These are phyloP conservation scores for Trichoderma asperellum DNA, from an alignment of 2,329 filamentous ascomycete genomes.

Conservation along the genomic window DNA sequence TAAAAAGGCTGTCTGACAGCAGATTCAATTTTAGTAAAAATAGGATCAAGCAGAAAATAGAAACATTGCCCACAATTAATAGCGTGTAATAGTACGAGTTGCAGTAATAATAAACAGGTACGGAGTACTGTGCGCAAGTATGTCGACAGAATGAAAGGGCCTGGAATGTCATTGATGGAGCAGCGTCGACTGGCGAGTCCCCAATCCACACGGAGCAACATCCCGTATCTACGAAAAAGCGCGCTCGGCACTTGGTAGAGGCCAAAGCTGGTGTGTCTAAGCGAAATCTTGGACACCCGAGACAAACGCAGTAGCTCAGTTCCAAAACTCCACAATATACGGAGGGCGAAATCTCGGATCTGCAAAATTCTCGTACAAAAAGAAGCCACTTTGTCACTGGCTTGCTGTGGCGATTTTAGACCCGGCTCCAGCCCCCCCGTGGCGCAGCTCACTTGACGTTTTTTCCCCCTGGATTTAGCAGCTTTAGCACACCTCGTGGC, in stretches of 20 bases:
- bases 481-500: not conserved
- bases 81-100: not conserved
- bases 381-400: not conserved
- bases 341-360: constrained; percentile 15
- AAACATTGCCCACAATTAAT: not conserved
- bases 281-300: not conserved
- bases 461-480: constrained; percentile 17
- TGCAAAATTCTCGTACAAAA: not conserved
- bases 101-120: not conserved
- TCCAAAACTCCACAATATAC: not conserved
- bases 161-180: constrained; percentile 2
- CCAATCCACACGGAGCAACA: not conserved
- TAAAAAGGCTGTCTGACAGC: not conserved
- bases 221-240: not conserved
- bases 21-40: not conserved
- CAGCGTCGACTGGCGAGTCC: not conserved
- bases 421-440: constrained; percentile 9
- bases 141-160: not conserved
- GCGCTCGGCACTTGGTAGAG: not conserved
- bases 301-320: not conserved
- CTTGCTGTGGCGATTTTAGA: constrained; percentile 19
- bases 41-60: not conserved
- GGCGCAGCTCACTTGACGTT: constrained; percentile 12
- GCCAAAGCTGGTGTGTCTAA: not conserved
- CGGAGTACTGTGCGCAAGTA: not conserved